These are phyloP conservation scores for Radiomyces spectabilis DNA, from an alignment of 192 early-diverging fungal species.

Conservation along the genomic window DNA sequence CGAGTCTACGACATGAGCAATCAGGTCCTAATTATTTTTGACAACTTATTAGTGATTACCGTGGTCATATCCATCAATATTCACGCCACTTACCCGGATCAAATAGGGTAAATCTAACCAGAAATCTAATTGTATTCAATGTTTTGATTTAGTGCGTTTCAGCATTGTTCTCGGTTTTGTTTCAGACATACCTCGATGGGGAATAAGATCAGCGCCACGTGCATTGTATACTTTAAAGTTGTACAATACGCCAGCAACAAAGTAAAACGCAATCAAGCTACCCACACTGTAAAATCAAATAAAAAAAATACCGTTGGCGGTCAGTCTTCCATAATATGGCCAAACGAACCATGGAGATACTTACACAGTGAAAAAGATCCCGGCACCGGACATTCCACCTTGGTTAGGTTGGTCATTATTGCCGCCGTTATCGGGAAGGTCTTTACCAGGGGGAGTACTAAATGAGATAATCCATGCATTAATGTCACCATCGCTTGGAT, in stretches of 20 bases:
- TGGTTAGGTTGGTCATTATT: not conserved
- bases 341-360: too few relatives aligned
- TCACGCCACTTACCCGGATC: conserved; percentile 6
- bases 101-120: conserved; percentile 23
- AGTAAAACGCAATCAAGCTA: too few relatives aligned
- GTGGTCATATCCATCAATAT: not conserved
- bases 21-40: conserved; percentile 5
- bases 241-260: conserved; percentile 26
- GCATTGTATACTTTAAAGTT: conserved; percentile 30
- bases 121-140: conserved; percentile 5
- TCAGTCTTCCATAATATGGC: too few relatives aligned
- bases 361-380: conserved; percentile 12
- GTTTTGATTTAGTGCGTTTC: not conserved
- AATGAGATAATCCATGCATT: not conserved
- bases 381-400: not conserved
- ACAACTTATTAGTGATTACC: not conserved
- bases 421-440: not conserved
- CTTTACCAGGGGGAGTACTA: conserved; percentile 2
- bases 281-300: too few relatives aligned
- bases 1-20: conserved; percentile 19
- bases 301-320: too few relatives aligned
- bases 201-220: conserved; percentile 23
- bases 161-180: not conserved
- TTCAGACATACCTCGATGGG: conserved; percentile 15
- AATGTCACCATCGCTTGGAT: not conserved